Percentiles rank a stretch among this genome's conserved stretches.
Conservation (phyloP, 768 basidiomycete genomes). For the Tricholoma bakamatsutake region DNA sequence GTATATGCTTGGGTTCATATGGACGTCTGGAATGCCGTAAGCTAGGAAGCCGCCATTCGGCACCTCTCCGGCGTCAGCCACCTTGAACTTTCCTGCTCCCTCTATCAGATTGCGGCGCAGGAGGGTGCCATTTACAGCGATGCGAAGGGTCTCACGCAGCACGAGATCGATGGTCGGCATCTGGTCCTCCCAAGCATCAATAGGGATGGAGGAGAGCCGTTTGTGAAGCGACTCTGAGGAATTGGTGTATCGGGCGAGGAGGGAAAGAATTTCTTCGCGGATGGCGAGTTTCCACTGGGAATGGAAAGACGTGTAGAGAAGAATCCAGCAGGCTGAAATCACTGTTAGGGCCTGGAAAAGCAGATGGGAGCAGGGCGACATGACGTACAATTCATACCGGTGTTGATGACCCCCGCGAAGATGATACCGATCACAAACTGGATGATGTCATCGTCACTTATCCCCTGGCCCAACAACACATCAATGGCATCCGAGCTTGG, state of each 20-base stretch:
- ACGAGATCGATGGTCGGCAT: slow-evolving; percentile 31
- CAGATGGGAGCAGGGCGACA: background rate
- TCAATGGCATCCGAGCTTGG: slow-evolving; percentile 29
- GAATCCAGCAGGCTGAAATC: slow-evolving; percentile 28
- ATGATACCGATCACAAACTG: slow-evolving; percentile 27
- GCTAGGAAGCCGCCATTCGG: slow-evolving; percentile 17
- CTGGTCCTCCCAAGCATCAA: slow-evolving; percentile 34
- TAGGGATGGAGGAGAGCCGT: slow-evolving; percentile 30
- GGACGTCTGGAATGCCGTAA: too few species aligned
- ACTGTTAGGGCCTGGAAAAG: background rate
- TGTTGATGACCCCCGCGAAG: slow-evolving; percentile 32
- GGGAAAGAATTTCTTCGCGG: slow-evolving; percentile 20
- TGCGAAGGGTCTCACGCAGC: slow-evolving; percentile 33
- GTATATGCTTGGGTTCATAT: too few species aligned
- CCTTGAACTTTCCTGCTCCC: slow-evolving; percentile 11
- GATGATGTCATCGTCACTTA: slow-evolving; percentile 19
- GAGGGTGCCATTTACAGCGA: slow-evolving; percentile 21
- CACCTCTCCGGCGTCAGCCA: slow-evolving; percentile 22
- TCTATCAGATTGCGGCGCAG: slow-evolving; percentile 30
- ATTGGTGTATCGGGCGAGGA: slow-evolving; percentile 24
- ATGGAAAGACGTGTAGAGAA: slow-evolving; percentile 27
- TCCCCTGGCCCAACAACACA: slow-evolving; percentile 24
- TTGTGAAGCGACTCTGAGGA: slow-evolving; percentile 25
- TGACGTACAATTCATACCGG: background rate
- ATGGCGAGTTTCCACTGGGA: slow-evolving; percentile 30